Evolutionary conservation across 2,329 filamentous ascomycete genomes (phyloP).

Genomic region (Botryotinia calthae): DNA sequence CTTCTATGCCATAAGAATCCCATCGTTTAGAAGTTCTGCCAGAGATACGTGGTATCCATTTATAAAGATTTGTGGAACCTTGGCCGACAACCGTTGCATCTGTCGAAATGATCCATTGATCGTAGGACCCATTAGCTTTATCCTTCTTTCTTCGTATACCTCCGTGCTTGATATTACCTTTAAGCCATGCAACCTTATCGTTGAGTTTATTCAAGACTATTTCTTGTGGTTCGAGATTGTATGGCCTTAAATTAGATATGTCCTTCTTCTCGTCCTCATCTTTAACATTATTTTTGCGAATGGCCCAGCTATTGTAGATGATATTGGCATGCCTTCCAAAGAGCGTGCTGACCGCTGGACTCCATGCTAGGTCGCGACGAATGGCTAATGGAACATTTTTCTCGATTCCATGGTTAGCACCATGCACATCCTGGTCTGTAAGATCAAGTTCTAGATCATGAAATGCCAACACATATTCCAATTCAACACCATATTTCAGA

Average conservation of each 20-base stretch:
- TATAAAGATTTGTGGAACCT: slow-evolving; percentile 29
- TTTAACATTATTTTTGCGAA: background rate
- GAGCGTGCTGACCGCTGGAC: background rate
- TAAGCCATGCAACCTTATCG: slow-evolving; percentile 10
- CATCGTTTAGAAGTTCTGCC: slow-evolving; percentile 21
- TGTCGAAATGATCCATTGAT: slow-evolving; percentile 28
- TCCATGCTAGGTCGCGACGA: slow-evolving; percentile 22
- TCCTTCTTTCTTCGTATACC: background rate
- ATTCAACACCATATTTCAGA: slow-evolving; percentile 29
- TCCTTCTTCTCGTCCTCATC: background rate
- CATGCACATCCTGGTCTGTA: background rate
- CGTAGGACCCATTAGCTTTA: slow-evolving; percentile 23
- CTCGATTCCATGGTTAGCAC: slow-evolving; percentile 3
- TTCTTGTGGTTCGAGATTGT: slow-evolving; percentile 25
- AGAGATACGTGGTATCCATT: slow-evolving; percentile 25
- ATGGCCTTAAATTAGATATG: slow-evolving; percentile 4
- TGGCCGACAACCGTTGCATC: slow-evolving; percentile 30
- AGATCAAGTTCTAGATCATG: slow-evolving; percentile 27
- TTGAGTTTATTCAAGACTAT: slow-evolving; percentile 23
- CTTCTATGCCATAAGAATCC: slow-evolving; percentile 33
- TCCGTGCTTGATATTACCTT: background rate
- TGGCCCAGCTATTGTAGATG: slow-evolving; percentile 31
- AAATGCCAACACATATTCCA: slow-evolving; percentile 33
- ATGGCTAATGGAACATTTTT: slow-evolving; percentile 23
- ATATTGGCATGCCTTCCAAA: slow-evolving; percentile 17